Conservation (phyloP, 495 filamentous ascomycete species). For the Hamigera avellanea region DNA sequence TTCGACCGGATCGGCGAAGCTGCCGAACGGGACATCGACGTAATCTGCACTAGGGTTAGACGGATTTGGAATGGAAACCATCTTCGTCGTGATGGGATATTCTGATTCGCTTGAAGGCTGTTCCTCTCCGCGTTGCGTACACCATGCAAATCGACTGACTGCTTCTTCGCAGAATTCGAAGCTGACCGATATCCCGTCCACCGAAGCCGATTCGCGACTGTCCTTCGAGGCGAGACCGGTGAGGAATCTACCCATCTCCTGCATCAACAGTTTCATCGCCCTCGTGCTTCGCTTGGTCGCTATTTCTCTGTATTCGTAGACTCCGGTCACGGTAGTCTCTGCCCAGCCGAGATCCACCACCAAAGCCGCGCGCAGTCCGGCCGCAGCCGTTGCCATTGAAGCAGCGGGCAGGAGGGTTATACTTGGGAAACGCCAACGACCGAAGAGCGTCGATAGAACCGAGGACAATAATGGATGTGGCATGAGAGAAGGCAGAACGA, state of each 20-base stretch:
- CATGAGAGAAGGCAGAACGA: conserved; percentile 65
- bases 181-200: conserved; percentile 31
- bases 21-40: conserved; percentile 49
- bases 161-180: conserved; percentile 77
- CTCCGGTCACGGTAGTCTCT: conserved; percentile 67
- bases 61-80: conserved; percentile 33
- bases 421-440: conserved; percentile 66
- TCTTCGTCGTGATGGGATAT: conserved; percentile 6
- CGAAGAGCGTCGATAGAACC: conserved; percentile 64
- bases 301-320: conserved; percentile 86
- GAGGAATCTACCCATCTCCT: conserved; percentile 58
- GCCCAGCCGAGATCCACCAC: conserved; percentile 87
- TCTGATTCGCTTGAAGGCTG: conserved; percentile 3
- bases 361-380: conserved; percentile 69
- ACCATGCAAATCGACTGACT: conserved; percentile 65
- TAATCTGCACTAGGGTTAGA: conserved; percentile 25
- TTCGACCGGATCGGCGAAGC: conserved; percentile 64
- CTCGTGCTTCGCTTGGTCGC: conserved; percentile 52
- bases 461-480: conserved; percentile 70
- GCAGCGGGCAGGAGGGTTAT: conserved; percentile 70
- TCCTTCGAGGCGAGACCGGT: conserved; percentile 17
- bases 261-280: conserved; percentile 56
- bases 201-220: conserved; percentile 4
- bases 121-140: conserved; percentile 27
- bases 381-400: conserved; percentile 58